Conservation (phyloP, 75 land plant genomes). For the Larix kaempferi region DNA sequence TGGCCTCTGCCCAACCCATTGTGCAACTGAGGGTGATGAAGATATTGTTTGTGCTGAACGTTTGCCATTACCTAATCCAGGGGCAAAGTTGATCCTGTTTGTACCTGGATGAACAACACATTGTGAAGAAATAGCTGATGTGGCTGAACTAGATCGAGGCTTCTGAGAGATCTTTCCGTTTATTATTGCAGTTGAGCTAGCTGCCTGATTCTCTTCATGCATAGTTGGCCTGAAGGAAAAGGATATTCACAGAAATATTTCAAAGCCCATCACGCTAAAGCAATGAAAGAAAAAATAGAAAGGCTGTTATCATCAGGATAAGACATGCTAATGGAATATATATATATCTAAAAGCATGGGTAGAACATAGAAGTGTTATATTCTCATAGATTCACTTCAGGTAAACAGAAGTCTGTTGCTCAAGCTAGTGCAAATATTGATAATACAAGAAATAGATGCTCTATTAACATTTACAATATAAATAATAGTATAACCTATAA, state of each 20-base stretch:
- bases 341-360: not conserved
- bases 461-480: not conserved
- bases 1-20: conserved; percentile 84
- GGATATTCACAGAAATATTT: not conserved
- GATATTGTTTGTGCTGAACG: conserved; percentile 62
- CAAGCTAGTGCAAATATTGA: not conserved
- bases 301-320: not conserved
- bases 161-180: conserved; percentile 78
- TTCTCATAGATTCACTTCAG: not conserved
- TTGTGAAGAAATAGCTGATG: conserved; percentile 31
- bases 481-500: too few relatives aligned
- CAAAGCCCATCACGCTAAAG: not conserved
- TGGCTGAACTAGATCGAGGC: conserved; percentile 42
- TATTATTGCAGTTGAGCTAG: conserved; percentile 35
- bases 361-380: not conserved
- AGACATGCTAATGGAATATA: not conserved
- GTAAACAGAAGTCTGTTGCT: not conserved
- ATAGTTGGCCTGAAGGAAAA: conserved; percentile 36
- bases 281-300: not conserved
- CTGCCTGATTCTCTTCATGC: conserved; percentile 43
- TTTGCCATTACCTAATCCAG: conserved; percentile 57
- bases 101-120: conserved; percentile 28
- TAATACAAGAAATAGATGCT: not conserved
- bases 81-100: conserved; percentile 40
- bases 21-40: conserved; percentile 69